Percentiles rank a stretch among this genome's conserved stretches.
Conservation (phyloP, 371 early-diverging fungal species). For the Haplosporangium sp. region DNA sequence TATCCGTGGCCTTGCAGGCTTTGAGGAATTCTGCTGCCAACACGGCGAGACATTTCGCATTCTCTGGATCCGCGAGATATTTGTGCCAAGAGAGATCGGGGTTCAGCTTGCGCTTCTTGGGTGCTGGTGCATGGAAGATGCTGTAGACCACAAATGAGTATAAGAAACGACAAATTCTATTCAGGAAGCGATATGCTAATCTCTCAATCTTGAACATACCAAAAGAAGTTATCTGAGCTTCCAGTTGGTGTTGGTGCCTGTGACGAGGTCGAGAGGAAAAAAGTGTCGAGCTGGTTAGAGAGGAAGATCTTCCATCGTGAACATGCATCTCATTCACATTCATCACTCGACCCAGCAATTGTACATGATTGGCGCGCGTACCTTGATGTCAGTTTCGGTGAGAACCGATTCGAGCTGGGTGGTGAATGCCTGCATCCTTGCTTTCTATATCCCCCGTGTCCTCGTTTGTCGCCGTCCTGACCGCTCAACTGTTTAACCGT, state of each 20-base stretch:
- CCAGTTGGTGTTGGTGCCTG: conserved; percentile 17
- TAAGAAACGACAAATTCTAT: neutral
- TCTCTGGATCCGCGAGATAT: conserved; percentile 45
- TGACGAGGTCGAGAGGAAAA: neutral
- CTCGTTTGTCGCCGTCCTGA: neutral
- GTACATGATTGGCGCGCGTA: neutral
- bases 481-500: no score
- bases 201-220: conserved; percentile 12
- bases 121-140: conserved; percentile 41
- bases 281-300: neutral
- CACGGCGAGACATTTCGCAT: conserved; percentile 30
- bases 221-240: conserved; percentile 34
- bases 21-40: conserved; percentile 48
- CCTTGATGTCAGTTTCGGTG: conserved; percentile 39
- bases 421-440: conserved; percentile 44
- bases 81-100: conserved; percentile 31
- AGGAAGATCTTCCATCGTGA: neutral
- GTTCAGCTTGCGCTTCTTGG: conserved; percentile 36
- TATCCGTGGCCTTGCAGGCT: conserved; percentile 44
- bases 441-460: neutral
- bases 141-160: conserved; percentile 8
- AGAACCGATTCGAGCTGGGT: conserved; percentile 39
- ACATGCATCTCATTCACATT: neutral
- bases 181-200: neutral
- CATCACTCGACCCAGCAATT: neutral